These are phyloP conservation scores for Aureobasidium sp. DNA, from an alignment of 2,329 filamentous ascomycete species.

Conservation along the genomic window DNA sequence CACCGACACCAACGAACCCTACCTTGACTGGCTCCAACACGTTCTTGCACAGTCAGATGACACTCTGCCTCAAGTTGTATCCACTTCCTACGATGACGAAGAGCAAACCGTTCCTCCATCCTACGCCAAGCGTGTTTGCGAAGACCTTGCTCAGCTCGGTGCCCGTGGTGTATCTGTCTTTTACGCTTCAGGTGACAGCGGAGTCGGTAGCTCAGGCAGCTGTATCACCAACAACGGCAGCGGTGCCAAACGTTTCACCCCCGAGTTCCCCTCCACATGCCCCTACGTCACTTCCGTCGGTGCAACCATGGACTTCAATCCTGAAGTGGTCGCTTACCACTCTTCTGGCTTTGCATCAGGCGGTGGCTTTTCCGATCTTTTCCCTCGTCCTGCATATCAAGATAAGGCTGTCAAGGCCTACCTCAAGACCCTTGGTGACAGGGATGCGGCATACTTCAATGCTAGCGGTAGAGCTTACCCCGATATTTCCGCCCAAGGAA, in stretches of 20 bases:
- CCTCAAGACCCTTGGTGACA: conserved; percentile 30
- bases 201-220: conserved; percentile 41
- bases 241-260: conserved; percentile 34
- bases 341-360: conserved; percentile 41
- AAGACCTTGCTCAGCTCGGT: conserved; percentile 56
- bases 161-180: conserved; percentile 58
- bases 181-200: conserved; percentile 53
- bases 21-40: conserved; percentile 54
- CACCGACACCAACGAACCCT: conserved; percentile 57
- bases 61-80: conserved; percentile 53
- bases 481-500: conserved; percentile 45
- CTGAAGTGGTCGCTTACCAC: conserved; percentile 43
- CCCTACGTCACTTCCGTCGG: conserved; percentile 42
- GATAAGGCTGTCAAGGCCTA: conserved; percentile 32
- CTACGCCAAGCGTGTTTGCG: conserved; percentile 55
- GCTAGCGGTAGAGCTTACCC: conserved; percentile 36
- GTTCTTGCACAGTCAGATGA: conserved; percentile 43
- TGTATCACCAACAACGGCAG: conserved; percentile 39
- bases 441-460: conserved; percentile 38
- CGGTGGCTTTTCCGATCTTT: conserved; percentile 38
- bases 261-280: conserved; percentile 39
- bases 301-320: conserved; percentile 32
- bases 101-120: conserved; percentile 54
- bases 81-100: conserved; percentile 58
- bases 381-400: conserved; percentile 36